Evolutionary conservation across 2,329 filamentous ascomycete genomes (phyloP), one percentile per base, ranked within the genome.

Genomic region (Fusarium avenaceum): DNA sequence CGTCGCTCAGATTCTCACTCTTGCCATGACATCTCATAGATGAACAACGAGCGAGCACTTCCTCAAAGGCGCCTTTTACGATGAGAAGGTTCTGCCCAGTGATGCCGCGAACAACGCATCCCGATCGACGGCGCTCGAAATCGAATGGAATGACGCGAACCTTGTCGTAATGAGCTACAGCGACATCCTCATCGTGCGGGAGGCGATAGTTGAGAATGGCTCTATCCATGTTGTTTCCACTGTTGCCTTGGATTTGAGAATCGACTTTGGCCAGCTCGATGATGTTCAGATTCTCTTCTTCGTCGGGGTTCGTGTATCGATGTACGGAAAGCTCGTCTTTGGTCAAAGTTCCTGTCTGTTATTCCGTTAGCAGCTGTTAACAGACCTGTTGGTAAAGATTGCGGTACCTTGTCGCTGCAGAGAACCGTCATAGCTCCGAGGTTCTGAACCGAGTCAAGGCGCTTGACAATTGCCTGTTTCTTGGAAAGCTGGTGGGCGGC

Each of bases 211-310:
- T 39, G 11, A 55, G 4, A 15, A 55, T 50, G n/a, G 52, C 44
- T 5, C 52, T 55, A 15, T 55, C 52, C 52, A 55, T 55, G 24
- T 55, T 55, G 33, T 55, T 55, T 13, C 52, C 52, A 4, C 52
- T 55, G n/a, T 55, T 55, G 0, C 52, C 52, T 19, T 55, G 52
- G 4, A 55, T 55, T 9, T 50, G 44, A 0, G 52, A 55, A 7
- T 55, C 52, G 8, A 55, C 15, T 8, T 55, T 55, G n/a, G 52
- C 52, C 1, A 55, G 52, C 10, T 55, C 52, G n/a, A 55, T 39
- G 17, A 55, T 30, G 19, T 30, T 39, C n/a, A 55, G 32, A 4
- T 10, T 32, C 1, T 55, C 52, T 32, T 50, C 24, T 1, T 46
- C 44, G 2, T 28, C 32, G 0, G 24, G 24, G 1, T 55, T 24